Percentiles rank a stretch among this genome's conserved stretches.
Evolutionary conservation across 495 filamentous ascomycete genomes (phyloP).

Genomic region (Platismatia glauca): DNA sequence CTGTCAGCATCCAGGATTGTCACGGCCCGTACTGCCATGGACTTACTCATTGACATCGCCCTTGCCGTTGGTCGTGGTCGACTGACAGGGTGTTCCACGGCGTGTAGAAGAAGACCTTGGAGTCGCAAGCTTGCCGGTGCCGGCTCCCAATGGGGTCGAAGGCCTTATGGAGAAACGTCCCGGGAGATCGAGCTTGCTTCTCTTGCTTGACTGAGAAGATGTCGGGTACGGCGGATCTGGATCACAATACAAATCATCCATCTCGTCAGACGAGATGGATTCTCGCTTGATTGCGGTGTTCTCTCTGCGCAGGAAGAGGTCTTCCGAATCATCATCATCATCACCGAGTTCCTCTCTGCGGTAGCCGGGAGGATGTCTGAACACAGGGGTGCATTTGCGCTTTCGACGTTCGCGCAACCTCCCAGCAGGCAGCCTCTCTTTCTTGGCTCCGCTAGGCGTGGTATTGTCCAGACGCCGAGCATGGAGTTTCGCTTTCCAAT

Average conservation of each 20-base stretch:
- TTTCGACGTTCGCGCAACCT: neutral
- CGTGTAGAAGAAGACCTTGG: neutral
- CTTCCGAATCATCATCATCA: slow-evolving; percentile 15
- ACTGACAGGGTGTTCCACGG: neutral
- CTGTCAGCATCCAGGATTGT: neutral
- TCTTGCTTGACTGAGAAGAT: slow-evolving; percentile 1
- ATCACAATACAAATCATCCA: neutral
- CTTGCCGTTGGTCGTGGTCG: neutral
- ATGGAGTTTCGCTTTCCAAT: slow-evolving; percentile 11
- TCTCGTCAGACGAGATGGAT: neutral
- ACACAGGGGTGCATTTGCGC: neutral
- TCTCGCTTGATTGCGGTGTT: slow-evolving; percentile 12
- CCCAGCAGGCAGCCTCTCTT: neutral
- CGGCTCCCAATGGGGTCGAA: neutral
- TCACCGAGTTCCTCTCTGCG: slow-evolving; percentile 9
- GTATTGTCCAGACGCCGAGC: neutral
- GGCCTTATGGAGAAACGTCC: neutral
- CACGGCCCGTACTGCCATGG: neutral
- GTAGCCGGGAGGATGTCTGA: neutral
- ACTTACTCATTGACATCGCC: slow-evolving; percentile 4
- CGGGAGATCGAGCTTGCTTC: neutral
- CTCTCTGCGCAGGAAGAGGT: neutral
- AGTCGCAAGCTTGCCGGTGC: neutral
- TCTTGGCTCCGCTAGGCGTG: neutral
- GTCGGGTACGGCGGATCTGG: neutral